Evolutionary conservation across 129 eudicot species (phyloP), one percentile per base, ranked within the genome.

Genomic region (Glebionis coronaria): DNA sequence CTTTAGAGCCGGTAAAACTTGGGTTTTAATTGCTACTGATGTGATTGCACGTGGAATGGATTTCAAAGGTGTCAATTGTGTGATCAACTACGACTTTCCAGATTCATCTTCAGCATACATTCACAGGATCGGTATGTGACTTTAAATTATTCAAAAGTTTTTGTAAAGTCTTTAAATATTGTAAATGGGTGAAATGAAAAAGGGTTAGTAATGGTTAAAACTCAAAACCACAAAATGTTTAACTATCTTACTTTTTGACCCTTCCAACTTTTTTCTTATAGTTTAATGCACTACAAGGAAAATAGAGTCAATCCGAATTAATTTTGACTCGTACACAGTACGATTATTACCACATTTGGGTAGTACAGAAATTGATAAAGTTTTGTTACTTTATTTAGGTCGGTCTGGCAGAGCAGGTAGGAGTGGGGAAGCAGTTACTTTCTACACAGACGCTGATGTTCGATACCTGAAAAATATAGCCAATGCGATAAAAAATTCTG

Each of bases 41-140:
- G 97, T 93, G 56, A 78, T 89, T 67, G 92, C 97, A 27, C 97
- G 97, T 19, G 99, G 99, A 31, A 86, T 93, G 99, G 99, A 93
- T 81, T 93, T 93, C 72, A 93, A 93, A 84, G 99, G 99, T 50
- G 82, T 93, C 70, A 93, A 93, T 68, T 86, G 97, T 54, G 99
- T 93, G 80, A 87, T 93, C 27, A 93, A 93, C 74, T 93, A 93
- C 72, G 99, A 93, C 76, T 93, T 93, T 50, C 99, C 99, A 15
- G 99, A 93, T 67, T 89, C 99, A 62, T 77, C 96, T 52, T 79
- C 99, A 55, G 87, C 92, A 27, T 89, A 89, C 81, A 80, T 93
- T 67, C 99, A 93, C 74, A 82, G 99, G 49, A 87, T 93, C 50
- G 99, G 99, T 89, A 84, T 47, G 83, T 74, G 56, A 49, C 9